Conservation (phyloP, 495 filamentous ascomycete species). For the Penicillium turbatum region DNA sequence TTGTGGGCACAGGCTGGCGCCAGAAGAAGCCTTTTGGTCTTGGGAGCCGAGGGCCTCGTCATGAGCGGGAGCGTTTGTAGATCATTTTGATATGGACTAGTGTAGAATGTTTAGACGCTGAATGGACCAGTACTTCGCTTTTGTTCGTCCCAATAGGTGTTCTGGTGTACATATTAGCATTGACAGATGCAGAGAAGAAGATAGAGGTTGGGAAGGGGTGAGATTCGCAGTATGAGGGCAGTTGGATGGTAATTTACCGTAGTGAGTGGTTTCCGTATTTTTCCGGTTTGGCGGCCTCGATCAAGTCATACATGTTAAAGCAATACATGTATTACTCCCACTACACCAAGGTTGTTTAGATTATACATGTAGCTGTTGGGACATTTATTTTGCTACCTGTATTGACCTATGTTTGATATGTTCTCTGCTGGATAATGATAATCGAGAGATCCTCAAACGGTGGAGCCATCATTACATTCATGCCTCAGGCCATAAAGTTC, state of each 20-base stretch:
- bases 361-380: too few species aligned
- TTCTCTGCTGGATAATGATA: too few species aligned
- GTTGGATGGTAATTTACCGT: not conserved
- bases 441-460: too few species aligned
- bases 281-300: not conserved
- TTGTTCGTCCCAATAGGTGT: too few species aligned
- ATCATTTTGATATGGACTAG: not conserved
- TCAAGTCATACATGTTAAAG: not conserved
- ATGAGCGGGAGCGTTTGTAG: not conserved
- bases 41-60: not conserved
- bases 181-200: not conserved
- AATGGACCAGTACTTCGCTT: not conserved
- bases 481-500: too few species aligned
- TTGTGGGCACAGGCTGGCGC: conserved; percentile 12
- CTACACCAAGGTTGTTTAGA: too few species aligned
- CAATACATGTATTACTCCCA: too few species aligned
- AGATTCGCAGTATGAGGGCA: not conserved
- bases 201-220: not conserved
- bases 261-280: not conserved
- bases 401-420: too few species aligned
- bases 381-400: too few species aligned
- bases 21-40: conserved; percentile 3
- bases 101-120: not conserved
- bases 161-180: too few species aligned
- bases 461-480: too few species aligned